Evolutionary conservation across 805 yeast genomes (phyloP).

Genomic region (Cyberlindnera samutprakarnensis): DNA sequence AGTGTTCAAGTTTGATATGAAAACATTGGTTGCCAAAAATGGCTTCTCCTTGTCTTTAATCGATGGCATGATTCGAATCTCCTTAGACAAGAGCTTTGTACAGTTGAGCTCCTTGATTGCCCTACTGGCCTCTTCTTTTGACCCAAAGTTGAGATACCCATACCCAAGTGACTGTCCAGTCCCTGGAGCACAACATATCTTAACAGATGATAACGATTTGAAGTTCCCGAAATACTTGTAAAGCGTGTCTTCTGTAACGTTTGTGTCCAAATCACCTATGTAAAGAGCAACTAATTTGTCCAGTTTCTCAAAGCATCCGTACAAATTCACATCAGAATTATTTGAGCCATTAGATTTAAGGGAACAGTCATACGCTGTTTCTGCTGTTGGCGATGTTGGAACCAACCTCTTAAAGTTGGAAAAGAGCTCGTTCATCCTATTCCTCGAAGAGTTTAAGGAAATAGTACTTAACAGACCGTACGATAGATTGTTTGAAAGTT

Average conservation of each 20-base stretch:
- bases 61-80: constrained; percentile 50
- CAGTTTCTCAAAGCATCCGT: constrained; percentile 11
- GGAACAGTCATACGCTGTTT: background rate
- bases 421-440: constrained; percentile 20
- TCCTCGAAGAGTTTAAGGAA: constrained; percentile 20
- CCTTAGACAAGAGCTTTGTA: constrained; percentile 30
- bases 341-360: background rate
- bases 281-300: constrained; percentile 26
- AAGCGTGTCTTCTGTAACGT: constrained; percentile 42
- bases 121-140: constrained; percentile 39
- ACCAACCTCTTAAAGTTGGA: constrained; percentile 24
- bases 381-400: too few relatives aligned
- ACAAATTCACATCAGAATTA: constrained; percentile 7
- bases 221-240: constrained; percentile 33
- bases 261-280: constrained; percentile 53
- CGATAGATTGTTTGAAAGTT: too few relatives aligned
- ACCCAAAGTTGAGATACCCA: constrained; percentile 61
- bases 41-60: constrained; percentile 35
- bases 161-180: constrained; percentile 58
- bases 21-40: constrained; percentile 41
- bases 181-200: constrained; percentile 48
- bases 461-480: constrained; percentile 17
- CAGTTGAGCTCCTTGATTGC: constrained; percentile 56
- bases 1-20: constrained; percentile 35
- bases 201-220: constrained; percentile 47